Evolutionary conservation across 352 stramenopile species (phyloP).

Genomic region (Pythium phragmiticola): DNA sequence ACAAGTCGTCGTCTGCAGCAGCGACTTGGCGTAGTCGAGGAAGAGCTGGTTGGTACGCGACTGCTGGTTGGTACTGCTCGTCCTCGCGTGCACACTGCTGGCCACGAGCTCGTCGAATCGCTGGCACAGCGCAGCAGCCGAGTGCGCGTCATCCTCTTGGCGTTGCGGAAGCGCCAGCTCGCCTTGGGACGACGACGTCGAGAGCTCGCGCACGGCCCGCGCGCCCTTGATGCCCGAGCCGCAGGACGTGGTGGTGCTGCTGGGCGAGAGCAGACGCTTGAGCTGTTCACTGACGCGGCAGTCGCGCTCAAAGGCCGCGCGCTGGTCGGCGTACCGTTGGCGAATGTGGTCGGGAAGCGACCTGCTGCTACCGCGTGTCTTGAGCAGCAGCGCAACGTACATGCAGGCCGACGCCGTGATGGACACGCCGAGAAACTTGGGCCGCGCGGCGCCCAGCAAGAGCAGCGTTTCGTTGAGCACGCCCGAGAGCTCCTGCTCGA

Average conservation of each 20-base stretch:
- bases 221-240: conserved; percentile 49
- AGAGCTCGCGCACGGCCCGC: conserved; percentile 40
- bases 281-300: conserved; percentile 53
- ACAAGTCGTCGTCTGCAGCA: background rate
- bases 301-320: conserved; percentile 46
- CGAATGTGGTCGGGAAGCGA: conserved; percentile 26
- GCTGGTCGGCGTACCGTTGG: conserved; percentile 28
- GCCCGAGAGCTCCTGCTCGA: conserved; percentile 61
- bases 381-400: conserved; percentile 59
- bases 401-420: conserved; percentile 43
- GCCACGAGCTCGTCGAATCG: conserved; percentile 22
- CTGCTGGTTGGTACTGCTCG: conserved; percentile 9
- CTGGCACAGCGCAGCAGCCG: background rate
- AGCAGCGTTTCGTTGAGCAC: conserved; percentile 66
- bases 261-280: conserved; percentile 33
- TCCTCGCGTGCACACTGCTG: background rate
- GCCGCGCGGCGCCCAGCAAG: conserved; percentile 45
- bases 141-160: background rate
- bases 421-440: conserved; percentile 56
- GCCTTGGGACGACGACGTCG: background rate
- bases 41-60: conserved; percentile 1
- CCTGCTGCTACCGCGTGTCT: conserved; percentile 29
- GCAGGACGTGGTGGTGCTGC: conserved; percentile 40
- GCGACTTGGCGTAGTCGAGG: conserved; percentile 17
- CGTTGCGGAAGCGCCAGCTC: background rate